Conservation (phyloP, 2,329 filamentous ascomycete species). For the Magnaporthiopsis incrustans region DNA sequence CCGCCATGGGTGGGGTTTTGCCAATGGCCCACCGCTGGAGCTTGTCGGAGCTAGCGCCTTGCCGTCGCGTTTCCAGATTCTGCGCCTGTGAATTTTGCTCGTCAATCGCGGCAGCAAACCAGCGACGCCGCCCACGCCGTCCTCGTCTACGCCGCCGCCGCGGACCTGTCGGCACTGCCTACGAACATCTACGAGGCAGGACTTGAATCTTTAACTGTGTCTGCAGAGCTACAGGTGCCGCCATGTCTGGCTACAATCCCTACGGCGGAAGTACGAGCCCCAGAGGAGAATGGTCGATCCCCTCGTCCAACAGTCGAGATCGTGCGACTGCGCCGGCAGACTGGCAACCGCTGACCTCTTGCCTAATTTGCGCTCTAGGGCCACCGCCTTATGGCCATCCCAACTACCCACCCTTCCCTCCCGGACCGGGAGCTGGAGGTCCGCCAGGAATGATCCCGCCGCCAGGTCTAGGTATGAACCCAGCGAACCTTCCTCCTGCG, state of each 20-base stretch:
- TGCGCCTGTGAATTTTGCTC: not conserved
- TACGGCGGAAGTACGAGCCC: conserved; percentile 41
- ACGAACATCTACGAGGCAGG: not conserved
- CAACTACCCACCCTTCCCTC: conserved; percentile 60
- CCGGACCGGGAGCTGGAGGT: conserved; percentile 39
- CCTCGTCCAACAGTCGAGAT: not conserved
- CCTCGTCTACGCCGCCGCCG: too few species aligned
- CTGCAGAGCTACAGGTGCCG: not conserved
- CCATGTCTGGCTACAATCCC: conserved; percentile 50
- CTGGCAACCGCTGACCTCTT: not conserved
- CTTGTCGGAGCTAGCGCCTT: not conserved
- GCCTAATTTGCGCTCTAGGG: conserved; percentile 9
- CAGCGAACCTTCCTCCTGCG: not conserved
- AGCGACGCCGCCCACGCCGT: not conserved
- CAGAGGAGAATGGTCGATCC: not conserved
- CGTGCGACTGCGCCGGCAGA: not conserved
- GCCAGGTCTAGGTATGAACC: conserved; percentile 68
- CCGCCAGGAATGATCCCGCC: conserved; percentile 66
- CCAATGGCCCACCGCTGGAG: not conserved
- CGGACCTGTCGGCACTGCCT: too few species aligned
- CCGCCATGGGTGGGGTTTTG: not conserved
- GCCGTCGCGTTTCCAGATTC: not conserved
- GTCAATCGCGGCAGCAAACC: not conserved
- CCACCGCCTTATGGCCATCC: conserved; percentile 68
- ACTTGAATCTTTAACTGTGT: not conserved